Percentiles rank a stretch among this genome's conserved stretches.
Evolutionary conservation across 2,329 filamentous ascomycete species (phyloP).

Genomic region (Colletotrichum nymphaeae): DNA sequence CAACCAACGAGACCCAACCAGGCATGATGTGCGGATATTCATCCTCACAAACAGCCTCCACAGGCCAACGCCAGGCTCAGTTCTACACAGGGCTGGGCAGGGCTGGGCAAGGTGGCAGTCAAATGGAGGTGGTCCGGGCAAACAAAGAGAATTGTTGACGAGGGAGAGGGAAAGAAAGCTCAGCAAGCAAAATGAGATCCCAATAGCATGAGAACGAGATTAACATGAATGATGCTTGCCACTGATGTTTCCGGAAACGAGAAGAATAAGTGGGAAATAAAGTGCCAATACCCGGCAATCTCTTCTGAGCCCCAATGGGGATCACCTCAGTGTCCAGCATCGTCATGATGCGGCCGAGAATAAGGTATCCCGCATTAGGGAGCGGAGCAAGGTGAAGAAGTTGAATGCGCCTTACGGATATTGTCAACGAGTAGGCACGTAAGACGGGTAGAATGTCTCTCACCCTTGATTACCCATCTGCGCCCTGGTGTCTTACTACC

Average conservation of each 20-base stretch:
- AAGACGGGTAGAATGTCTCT: background rate
- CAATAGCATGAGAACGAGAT: background rate
- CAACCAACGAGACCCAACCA: background rate
- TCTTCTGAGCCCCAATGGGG: too few species aligned
- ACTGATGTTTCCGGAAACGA: background rate
- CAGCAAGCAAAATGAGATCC: background rate
- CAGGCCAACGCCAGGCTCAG: background rate
- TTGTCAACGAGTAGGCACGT: background rate
- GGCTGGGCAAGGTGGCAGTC: slow-evolving; percentile 4
- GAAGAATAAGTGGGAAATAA: background rate
- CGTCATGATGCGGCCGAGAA: background rate
- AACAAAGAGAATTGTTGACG: background rate
- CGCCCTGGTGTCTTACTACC: background rate
- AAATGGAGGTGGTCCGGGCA: background rate
- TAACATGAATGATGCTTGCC: background rate
- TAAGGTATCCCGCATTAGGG: background rate
- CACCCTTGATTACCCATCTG: background rate
- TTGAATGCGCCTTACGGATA: background rate
- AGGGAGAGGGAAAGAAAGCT: background rate
- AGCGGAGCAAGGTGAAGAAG: background rate
- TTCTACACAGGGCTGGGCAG: background rate
- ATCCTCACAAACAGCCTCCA: background rate
- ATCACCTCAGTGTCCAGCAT: background rate
- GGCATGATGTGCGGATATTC: background rate
- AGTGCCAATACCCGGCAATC: background rate